Conservation (phyloP, 352 stramenopile genomes). For the Phytophthora cryptogea region DNA sequence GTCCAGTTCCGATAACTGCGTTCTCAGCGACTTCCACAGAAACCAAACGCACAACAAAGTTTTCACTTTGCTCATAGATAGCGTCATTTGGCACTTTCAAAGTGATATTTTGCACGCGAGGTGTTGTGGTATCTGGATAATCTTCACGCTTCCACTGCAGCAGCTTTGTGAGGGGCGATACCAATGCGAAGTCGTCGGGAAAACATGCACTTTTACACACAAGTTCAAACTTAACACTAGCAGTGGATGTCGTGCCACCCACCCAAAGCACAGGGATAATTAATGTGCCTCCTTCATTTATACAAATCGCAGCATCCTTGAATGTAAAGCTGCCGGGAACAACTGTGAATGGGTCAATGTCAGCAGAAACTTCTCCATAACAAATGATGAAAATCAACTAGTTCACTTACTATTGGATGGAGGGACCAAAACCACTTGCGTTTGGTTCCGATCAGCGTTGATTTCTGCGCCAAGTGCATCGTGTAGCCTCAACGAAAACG, state of each 20-base stretch:
- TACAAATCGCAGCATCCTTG: conserved; percentile 33
- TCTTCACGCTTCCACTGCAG: conserved; percentile 53
- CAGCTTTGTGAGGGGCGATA: conserved; percentile 33
- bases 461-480: conserved; percentile 58
- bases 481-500: conserved; percentile 62
- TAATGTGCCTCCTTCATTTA: conserved; percentile 40
- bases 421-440: conserved; percentile 49
- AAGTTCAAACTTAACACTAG: conserved; percentile 50
- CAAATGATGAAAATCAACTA: neutral
- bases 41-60: conserved; percentile 49
- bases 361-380: neutral
- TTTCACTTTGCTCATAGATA: conserved; percentile 58
- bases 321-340: conserved; percentile 58
- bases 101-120: conserved; percentile 45
- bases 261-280: conserved; percentile 67
- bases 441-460: conserved; percentile 52
- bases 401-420: conserved; percentile 54
- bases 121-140: conserved; percentile 3
- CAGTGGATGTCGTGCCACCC: conserved; percentile 51
- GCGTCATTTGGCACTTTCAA: conserved; percentile 50
- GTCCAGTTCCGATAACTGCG: conserved; percentile 32
- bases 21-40: conserved; percentile 29
- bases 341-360: conserved; percentile 33
- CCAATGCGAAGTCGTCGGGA: conserved; percentile 45
- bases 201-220: conserved; percentile 49